phyloP scores from a whole-genome alignment of 345 rosid genomes.

The Gossypium rotundifolium region DNA sequence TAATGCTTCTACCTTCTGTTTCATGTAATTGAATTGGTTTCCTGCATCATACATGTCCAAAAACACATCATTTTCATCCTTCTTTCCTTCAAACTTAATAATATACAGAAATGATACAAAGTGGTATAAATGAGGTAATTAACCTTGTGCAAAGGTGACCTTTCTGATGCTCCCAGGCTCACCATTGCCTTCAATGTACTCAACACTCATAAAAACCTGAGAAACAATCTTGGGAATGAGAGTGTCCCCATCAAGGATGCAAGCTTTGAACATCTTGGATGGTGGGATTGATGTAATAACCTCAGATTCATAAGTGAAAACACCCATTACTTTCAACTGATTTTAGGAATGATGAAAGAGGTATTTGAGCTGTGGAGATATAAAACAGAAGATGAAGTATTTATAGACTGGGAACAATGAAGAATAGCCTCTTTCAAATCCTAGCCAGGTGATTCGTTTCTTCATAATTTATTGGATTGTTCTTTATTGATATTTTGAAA shows the following conservation, averaged over 20 bases:
- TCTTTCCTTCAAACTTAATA: neutral
- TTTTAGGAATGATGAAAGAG: neutral
- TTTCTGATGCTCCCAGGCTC: constrained; percentile 28
- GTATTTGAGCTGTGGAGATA: neutral
- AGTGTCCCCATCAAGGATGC: constrained; percentile 21
- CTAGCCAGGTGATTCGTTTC: too few species aligned
- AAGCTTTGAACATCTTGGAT: constrained; percentile 17
- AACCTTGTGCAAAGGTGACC: constrained; percentile 5
- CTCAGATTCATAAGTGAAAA: constrained; percentile 10
- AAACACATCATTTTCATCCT: too few species aligned
- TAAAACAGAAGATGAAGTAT: neutral
- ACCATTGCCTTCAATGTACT: constrained; percentile 30
- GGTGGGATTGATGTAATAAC: constrained; percentile 2
- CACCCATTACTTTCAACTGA: constrained; percentile 14
- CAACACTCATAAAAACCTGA: constrained; percentile 15
- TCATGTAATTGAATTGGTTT: too few species aligned
- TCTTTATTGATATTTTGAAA: neutral
- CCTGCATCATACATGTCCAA: too few species aligned
- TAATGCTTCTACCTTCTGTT: too few species aligned
- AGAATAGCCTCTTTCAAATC: neutral
- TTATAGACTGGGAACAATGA: neutral
- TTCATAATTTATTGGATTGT: too few species aligned
- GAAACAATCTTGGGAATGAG: constrained; percentile 31
- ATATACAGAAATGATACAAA: neutral
- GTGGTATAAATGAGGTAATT: neutral